Percentiles rank a stretch among this genome's conserved stretches.
Evolutionary conservation across 2,329 filamentous ascomycete genomes (phyloP).

Genomic region (Cladophialophora carrionii): DNA sequence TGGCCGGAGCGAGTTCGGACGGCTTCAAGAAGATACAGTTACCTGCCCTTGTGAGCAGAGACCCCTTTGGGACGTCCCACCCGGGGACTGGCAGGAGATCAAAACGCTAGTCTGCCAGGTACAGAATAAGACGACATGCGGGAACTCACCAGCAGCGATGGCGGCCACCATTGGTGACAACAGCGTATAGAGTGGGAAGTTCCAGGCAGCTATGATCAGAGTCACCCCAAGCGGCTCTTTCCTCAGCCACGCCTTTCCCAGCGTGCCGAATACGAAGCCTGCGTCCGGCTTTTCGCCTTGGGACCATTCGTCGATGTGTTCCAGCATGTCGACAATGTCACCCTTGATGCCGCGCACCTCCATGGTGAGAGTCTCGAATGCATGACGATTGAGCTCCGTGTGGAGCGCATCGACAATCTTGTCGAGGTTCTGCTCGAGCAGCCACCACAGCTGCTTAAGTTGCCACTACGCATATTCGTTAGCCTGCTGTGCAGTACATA

Average conservation of each 20-base stretch:
- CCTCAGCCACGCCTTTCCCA: constrained; percentile 44
- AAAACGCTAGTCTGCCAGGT: not conserved
- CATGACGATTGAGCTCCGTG: constrained; percentile 45
- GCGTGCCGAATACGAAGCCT: constrained; percentile 41
- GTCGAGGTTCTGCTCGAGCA: constrained; percentile 48
- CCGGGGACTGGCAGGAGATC: not conserved
- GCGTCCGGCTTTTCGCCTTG: constrained; percentile 42
- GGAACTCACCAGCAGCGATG: constrained; percentile 44
- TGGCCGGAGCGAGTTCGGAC: constrained; percentile 46
- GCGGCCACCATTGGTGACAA: constrained; percentile 46
- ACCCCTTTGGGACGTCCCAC: not conserved
- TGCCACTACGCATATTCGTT: constrained; percentile 40
- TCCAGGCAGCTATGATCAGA: constrained; percentile 38
- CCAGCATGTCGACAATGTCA: constrained; percentile 46
- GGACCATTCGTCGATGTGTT: constrained; percentile 49
- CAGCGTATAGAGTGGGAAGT: constrained; percentile 49
- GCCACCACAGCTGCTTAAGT: constrained; percentile 50
- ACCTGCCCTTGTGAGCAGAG: constrained; percentile 38
- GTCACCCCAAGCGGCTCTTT: constrained; percentile 48
- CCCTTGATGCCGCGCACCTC: constrained; percentile 44
- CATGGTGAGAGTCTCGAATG: constrained; percentile 42
- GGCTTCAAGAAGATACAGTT: constrained; percentile 52
- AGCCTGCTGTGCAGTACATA: not conserved
- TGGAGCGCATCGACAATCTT: constrained; percentile 43
- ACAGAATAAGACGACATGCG: not conserved